phyloP scores from a whole-genome alignment of 78 protist genomes.

The Isochrysis galbana region DNA sequence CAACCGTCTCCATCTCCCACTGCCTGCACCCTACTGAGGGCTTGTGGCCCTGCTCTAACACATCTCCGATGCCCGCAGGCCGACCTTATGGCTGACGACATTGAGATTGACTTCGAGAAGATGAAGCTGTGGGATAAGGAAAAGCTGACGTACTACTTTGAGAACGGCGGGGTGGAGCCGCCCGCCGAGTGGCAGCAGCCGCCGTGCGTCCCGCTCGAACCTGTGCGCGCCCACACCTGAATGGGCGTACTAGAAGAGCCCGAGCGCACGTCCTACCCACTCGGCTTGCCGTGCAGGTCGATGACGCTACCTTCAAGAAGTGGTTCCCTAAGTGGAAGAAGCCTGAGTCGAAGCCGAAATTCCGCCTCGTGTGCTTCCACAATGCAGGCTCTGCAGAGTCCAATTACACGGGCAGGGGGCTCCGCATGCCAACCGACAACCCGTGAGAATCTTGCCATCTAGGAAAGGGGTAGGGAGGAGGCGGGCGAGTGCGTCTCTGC shows the following conservation, averaged over 20 bases:
- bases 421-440: background rate
- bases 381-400: background rate
- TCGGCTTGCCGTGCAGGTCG: background rate
- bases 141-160: background rate
- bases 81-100: background rate
- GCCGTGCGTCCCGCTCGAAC: background rate
- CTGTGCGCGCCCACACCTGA: no score
- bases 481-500: no score
- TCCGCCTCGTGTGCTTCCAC: constrained; percentile 22
- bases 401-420: background rate
- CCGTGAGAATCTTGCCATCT: no score
- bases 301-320: background rate
- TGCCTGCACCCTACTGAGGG: no score
- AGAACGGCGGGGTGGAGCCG: background rate
- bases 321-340: background rate
- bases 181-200: background rate
- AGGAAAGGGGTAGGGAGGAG: no score
- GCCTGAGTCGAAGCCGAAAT: background rate
- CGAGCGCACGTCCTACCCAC: no score
- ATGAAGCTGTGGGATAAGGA: background rate
- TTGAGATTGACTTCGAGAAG: background rate
- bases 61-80: background rate
- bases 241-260: no score
- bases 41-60: background rate
- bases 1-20: no score